Percentiles rank a stretch among this genome's conserved stretches.
Evolutionary conservation across 352 stramenopile species (phyloP).

Genomic region (Pythium pyrilobum): DNA sequence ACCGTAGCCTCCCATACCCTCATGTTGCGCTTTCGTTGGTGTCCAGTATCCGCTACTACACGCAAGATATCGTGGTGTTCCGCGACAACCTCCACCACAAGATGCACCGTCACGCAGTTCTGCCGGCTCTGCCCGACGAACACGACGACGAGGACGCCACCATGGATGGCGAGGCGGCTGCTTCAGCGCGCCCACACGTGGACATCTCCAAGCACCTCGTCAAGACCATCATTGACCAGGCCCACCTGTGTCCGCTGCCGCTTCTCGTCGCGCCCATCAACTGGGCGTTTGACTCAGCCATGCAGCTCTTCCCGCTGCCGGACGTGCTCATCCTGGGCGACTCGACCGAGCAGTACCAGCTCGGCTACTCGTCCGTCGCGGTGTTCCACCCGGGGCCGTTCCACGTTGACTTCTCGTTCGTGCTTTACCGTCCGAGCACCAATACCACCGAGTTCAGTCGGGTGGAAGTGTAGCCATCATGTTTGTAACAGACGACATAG

Average conservation of each 20-base stretch:
- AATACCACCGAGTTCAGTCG: slow-evolving; percentile 83
- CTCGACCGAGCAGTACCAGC: slow-evolving; percentile 76
- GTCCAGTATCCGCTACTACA: slow-evolving; percentile 86
- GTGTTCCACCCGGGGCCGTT: slow-evolving; percentile 81
- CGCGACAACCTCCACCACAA: slow-evolving; percentile 90
- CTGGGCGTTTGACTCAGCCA: slow-evolving; percentile 90
- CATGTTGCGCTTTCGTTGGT: neutral
- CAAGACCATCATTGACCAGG: slow-evolving; percentile 91
- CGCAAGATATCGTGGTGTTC: slow-evolving; percentile 92
- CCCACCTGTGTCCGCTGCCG: slow-evolving; percentile 89
- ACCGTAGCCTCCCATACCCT: neutral
- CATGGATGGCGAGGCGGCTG: slow-evolving; percentile 8
- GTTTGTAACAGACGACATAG: slow-evolving; percentile 4
- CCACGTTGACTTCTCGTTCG: slow-evolving; percentile 82
- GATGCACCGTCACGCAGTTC: slow-evolving; percentile 83
- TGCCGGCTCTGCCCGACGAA: slow-evolving; percentile 39
- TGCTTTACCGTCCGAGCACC: slow-evolving; percentile 78
- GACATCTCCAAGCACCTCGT: slow-evolving; percentile 85
- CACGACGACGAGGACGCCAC: slow-evolving; percentile 33
- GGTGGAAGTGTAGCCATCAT: slow-evolving; percentile 38
- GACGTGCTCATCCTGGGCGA: slow-evolving; percentile 86
- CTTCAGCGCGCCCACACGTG: slow-evolving; percentile 28
- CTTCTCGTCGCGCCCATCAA: slow-evolving; percentile 89
- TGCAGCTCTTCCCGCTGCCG: slow-evolving; percentile 91
- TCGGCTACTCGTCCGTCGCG: slow-evolving; percentile 74